Conservation (phyloP, 106 monocot species). For the Alisma plantagoaquatica region DNA sequence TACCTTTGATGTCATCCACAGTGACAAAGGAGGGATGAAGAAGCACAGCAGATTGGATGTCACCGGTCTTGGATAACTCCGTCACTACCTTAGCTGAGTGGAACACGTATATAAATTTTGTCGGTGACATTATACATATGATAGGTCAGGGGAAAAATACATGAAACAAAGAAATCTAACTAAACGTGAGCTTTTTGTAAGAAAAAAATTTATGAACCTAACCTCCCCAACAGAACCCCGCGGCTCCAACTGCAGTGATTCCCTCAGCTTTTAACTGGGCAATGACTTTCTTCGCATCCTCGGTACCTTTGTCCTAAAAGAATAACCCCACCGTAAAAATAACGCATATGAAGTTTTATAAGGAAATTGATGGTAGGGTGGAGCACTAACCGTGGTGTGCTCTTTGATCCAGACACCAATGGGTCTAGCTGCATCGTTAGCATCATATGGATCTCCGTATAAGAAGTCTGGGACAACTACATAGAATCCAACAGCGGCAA, state of each 20-base stretch:
- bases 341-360: too few species aligned
- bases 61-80: constrained; percentile 37
- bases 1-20: constrained; percentile 84
- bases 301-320: constrained; percentile 23
- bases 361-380: too few species aligned
- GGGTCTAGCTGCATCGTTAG: too few species aligned
- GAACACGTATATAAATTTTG: not conserved
- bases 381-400: too few species aligned
- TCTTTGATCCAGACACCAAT: too few species aligned
- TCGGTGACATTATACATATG: not conserved
- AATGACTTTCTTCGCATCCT: constrained; percentile 31
- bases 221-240: constrained; percentile 67
- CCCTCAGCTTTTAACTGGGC: constrained; percentile 25
- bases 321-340: too few species aligned
- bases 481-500: too few species aligned
- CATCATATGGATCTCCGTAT: too few species aligned
- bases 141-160: too few species aligned
- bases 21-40: constrained; percentile 61
- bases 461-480: too few species aligned
- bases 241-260: constrained; percentile 31
- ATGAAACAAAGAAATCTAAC: not conserved
- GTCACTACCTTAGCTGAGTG: constrained; percentile 56
- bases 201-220: not conserved
- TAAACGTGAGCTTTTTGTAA: not conserved
- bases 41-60: constrained; percentile 56